Base-by-base conservation (phyloP, 2,329 filamentous ascomycete genomes). In the Fusarium coicis region DNA sequence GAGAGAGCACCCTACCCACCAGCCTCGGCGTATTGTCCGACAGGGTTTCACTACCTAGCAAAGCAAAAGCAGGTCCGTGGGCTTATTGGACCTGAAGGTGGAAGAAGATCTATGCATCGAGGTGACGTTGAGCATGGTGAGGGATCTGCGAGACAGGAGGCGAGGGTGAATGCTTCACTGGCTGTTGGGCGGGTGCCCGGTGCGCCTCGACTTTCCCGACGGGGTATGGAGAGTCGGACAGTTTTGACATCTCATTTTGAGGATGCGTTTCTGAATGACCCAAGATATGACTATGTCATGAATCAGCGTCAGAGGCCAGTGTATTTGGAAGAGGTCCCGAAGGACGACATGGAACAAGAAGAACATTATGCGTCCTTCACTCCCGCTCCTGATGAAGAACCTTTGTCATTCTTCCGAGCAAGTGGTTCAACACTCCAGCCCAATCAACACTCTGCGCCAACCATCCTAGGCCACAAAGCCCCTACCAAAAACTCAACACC, bases 321-420 rank as follows among this genome's bases (percentile, higher is more conserved):
- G 2, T 19, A 32, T 30, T 12, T 42, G 36, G 52, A 43, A 28
- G 26, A 43, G 30, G 28, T 43, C 5, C 16, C 37, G 2, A 2
- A 32, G 7, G 0, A 10, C 9, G 37, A 23, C 0, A 10, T 11
- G 37, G 21, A 19, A 32, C 11, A 44, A 18, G 19, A 23, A 23
- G 19, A 23, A 23, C 37, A 55, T 6, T 11, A 43, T 44, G 8
- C 21, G 0, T 11, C 21, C 2, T 55, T 55, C 3, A 16, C 4
- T 4, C 2, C 26, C 2, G 52, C 36, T 4, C 16, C 37, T n/a
- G 37, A 55, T 2, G 14, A 43, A 12, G 11, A 11, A 7, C 26
- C 16, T 32, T 3, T 42, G 5, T 2, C 21, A 32, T 55, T 55
- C 28, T 11, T 18, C 21, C 26, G 18, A 55, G 26, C 52, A 32